Evolutionary conservation across 2,329 filamentous ascomycete species (phyloP).

Genomic region (Hypoxylon sp.): DNA sequence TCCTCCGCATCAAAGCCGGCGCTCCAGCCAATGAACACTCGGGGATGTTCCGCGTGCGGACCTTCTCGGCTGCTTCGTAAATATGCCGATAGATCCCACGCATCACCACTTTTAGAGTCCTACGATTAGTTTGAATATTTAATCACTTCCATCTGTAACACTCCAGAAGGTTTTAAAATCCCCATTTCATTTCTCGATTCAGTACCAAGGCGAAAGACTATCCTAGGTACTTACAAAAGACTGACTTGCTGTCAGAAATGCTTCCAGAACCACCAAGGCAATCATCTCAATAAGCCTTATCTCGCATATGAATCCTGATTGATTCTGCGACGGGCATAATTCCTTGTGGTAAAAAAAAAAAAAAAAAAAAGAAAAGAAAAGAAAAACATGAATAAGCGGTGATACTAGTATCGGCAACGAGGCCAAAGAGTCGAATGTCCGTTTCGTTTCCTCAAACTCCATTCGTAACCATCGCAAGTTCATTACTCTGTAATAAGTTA

Average conservation of each 20-base stretch:
- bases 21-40: neutral
- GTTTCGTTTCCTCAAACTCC: neutral
- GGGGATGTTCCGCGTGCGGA: neutral
- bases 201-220: neutral
- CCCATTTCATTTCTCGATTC: neutral
- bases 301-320: neutral
- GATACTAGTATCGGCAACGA: no score
- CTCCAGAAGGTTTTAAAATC: neutral
- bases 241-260: neutral
- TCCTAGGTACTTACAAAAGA: neutral
- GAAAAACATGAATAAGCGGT: neutral
- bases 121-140: neutral
- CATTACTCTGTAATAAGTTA: neutral
- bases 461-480: neutral
- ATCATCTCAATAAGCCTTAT: neutral
- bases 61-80: neutral
- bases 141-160: neutral
- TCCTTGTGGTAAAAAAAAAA: neutral
- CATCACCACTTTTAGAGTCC: neutral
- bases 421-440: neutral
- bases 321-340: neutral
- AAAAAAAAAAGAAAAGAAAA: neutral
- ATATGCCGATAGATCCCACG: neutral
- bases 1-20: slow-evolving; percentile 1
- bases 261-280: neutral